These are phyloP conservation scores for Clausena lansium DNA, from an alignment of 345 rosid species.

Conservation along the genomic window DNA sequence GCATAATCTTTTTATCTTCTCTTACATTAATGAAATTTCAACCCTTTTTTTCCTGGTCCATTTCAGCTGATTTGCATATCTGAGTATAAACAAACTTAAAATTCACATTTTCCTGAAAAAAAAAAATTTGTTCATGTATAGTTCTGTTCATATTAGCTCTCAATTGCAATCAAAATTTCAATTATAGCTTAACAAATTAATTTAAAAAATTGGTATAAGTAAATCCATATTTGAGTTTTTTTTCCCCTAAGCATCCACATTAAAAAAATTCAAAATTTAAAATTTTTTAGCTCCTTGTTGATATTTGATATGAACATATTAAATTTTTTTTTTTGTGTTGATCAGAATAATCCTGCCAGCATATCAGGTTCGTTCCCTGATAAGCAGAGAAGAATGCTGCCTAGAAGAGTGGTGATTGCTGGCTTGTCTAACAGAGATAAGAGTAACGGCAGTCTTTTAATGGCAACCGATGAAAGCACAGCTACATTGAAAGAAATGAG, in stretches of 20 bases:
- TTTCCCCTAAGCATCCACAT: neutral
- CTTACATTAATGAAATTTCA: neutral
- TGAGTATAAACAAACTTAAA: neutral
- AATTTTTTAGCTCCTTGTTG: neutral
- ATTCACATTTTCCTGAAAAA: neutral
- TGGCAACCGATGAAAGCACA: slow-evolving; percentile 28
- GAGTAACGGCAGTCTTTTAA: slow-evolving; percentile 40
- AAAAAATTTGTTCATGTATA: neutral
- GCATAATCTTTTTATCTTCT: neutral
- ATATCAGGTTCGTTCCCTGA: slow-evolving; percentile 41
- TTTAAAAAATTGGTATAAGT: too few species aligned
- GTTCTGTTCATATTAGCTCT: neutral
- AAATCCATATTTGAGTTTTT: too few species aligned
- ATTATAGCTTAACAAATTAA: neutral
- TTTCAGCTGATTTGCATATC: neutral
- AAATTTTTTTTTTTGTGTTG: neutral
- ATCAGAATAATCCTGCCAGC: slow-evolving; percentile 43
- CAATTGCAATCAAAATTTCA: neutral
- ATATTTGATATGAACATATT: neutral
- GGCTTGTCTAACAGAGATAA: slow-evolving; percentile 36
- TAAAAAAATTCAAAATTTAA: neutral
- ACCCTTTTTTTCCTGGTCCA: neutral
- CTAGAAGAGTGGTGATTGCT: slow-evolving; percentile 38
- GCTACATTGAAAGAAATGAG: slow-evolving; percentile 30
- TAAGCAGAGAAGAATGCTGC: slow-evolving; percentile 34